Percentiles rank a stretch among this genome's conserved stretches.
These are phyloP conservation scores for Helichrysum umbraculigerum DNA, from an alignment of 129 eudicot species.

Conservation along the genomic window DNA sequence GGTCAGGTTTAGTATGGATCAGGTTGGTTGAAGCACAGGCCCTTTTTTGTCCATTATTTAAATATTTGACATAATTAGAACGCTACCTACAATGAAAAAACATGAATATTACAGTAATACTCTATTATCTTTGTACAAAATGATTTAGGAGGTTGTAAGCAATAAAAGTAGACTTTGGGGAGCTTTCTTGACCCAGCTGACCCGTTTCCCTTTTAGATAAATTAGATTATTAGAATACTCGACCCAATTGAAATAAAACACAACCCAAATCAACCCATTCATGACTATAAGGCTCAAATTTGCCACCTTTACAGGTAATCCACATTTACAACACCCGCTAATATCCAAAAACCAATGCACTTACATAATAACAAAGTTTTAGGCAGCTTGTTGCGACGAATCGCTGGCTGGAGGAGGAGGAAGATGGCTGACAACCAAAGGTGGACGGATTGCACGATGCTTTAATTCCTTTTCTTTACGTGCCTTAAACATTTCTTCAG, in stretches of 20 bases:
- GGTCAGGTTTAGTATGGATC: background rate
- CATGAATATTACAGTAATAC: background rate
- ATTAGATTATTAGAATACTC: no score
- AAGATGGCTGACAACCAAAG: conserved; percentile 68
- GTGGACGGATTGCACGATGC: conserved; percentile 75
- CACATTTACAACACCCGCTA: background rate
- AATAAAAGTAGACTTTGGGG: background rate
- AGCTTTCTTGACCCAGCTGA: background rate
- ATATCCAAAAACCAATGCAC: conserved; percentile 13
- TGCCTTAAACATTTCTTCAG: conserved; percentile 92
- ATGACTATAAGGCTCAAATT: no score
- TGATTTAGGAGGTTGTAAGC: background rate
- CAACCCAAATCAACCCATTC: background rate
- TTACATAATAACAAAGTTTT: conserved; percentile 18
- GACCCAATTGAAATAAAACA: background rate
- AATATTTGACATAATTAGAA: no score
- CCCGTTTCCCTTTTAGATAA: background rate
- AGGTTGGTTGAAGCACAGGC: background rate
- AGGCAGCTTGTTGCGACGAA: conserved; percentile 43
- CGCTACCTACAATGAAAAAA: background rate
- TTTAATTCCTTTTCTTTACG: conserved; percentile 62
- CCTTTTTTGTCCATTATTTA: background rate
- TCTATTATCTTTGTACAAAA: background rate
- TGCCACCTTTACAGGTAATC: conserved; percentile 10
- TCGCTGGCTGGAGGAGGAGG: conserved; percentile 45